Evolutionary conservation across 257 asterid species (phyloP).

Genomic region (Nicotiana noctiflora): DNA sequence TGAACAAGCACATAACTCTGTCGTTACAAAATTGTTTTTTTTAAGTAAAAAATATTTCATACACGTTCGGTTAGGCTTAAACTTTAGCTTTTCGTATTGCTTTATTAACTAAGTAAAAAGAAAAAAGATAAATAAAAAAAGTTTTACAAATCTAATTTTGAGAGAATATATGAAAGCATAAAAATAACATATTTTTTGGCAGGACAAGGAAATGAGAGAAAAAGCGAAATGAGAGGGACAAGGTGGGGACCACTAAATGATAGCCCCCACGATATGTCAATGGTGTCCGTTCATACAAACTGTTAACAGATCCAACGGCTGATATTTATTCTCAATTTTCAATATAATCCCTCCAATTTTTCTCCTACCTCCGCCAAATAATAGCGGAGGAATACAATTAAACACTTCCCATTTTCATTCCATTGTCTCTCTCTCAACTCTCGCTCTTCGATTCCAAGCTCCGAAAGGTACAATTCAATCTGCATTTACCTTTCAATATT

Average conservation of each 20-base stretch:
- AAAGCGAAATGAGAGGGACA: slow-evolving; percentile 14
- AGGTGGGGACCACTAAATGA: slow-evolving; percentile 10
- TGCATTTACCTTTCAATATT: neutral
- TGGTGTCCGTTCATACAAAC: slow-evolving; percentile 19
- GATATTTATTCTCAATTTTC: slow-evolving; percentile 9
- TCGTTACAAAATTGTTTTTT: too few relatives aligned
- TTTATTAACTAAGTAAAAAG: neutral
- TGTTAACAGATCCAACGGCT: slow-evolving; percentile 17
- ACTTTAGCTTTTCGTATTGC: too few relatives aligned
- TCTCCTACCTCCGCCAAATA: neutral
- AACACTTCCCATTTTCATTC: neutral
- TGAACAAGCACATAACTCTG: too few relatives aligned
- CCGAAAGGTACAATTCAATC: neutral
- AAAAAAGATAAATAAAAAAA: neutral
- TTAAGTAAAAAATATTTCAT: too few relatives aligned
- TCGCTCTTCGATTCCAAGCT: neutral
- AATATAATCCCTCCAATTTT: slow-evolving; percentile 18
- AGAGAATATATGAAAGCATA: neutral
- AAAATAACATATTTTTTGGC: too few relatives aligned
- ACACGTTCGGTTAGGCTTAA: too few relatives aligned
- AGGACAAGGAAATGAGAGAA: neutral
- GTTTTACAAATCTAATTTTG: neutral
- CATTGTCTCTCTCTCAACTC: neutral
- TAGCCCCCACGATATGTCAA: slow-evolving; percentile 17
- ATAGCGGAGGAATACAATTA: neutral